Evolutionary conservation across 2,329 filamentous ascomycete species (phyloP), one percentile per base, ranked within the genome.

Genomic region (Chlorencoelia australis): DNA sequence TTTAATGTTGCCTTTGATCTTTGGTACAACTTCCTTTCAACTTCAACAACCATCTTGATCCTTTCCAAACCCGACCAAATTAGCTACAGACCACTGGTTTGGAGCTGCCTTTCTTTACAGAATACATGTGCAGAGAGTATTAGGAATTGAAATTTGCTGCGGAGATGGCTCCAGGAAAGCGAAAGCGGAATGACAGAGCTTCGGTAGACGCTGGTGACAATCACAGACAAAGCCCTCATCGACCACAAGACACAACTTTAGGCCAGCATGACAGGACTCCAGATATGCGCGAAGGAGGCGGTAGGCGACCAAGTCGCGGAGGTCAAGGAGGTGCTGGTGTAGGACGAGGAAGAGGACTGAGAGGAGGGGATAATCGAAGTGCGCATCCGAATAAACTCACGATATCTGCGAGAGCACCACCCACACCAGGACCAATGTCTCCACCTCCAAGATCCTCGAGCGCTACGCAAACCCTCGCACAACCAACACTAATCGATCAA

Each of bases 161-260:
- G 42, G 45, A 45, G 31, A 57, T 57, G 55, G 47, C 51, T 41
- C 54, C 54, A 26, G 37, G 31, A 30, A 57, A 57, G 49, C 51
- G 57, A 35, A 60, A 59, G 52, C 54, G 57, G 43, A 48, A 49
- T 25, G 55, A 58, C 11, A 51, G 55, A 22, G 35, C 50, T 16
- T 55, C 56, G 16, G 48, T 52, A 20, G 57, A 71, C 46, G 58
- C 58, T 62, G 42, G 52, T 34, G 63, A 63, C 31, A 64, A 61
- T 38, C n/a, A n/a, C n/a, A 66, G 76, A 42, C 74, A 75, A 14
- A 70, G 75, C 33, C 76, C 77, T 34, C 74, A 80, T 58, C 71
- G 74, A 21, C 75, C 76, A 30, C 67, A 64, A 35, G 70, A 78
- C 48, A 68, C 68, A 5, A 52, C 59, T 25, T 52, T 76, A 37